Evolutionary conservation across 768 basidiomycete species (phyloP).

Genomic region (Russula dissimulans): DNA sequence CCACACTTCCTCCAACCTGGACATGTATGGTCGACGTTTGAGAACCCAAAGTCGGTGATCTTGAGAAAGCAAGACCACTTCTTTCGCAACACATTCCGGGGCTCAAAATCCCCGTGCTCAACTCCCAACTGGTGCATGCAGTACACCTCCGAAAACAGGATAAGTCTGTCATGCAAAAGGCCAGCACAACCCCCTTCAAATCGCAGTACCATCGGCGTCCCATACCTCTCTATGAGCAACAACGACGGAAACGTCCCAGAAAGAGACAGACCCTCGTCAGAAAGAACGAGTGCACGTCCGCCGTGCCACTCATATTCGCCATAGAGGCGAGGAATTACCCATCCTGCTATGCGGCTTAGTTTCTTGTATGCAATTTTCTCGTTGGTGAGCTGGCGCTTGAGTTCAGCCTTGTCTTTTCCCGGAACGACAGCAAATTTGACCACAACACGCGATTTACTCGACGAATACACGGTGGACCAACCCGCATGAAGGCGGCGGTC

Average conservation of each 20-base stretch:
- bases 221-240: background rate
- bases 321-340: background rate
- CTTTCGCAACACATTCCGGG: background rate
- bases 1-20: background rate
- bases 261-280: background rate
- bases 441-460: background rate
- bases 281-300: background rate
- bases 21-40: background rate
- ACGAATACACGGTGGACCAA: background rate
- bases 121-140: background rate
- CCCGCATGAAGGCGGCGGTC: background rate
- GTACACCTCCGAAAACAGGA: background rate
- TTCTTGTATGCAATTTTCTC: background rate
- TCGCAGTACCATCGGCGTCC: no score
- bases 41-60: background rate
- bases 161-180: no score
- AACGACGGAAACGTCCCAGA: background rate
- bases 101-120: background rate
- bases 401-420: background rate
- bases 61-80: background rate
- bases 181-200: no score
- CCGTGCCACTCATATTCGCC: background rate
- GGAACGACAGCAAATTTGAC: background rate
- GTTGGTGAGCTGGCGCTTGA: background rate
- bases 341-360: background rate